Base-by-base conservation (phyloP, 257 asterid species). In the Solanum neorickii region DNA sequence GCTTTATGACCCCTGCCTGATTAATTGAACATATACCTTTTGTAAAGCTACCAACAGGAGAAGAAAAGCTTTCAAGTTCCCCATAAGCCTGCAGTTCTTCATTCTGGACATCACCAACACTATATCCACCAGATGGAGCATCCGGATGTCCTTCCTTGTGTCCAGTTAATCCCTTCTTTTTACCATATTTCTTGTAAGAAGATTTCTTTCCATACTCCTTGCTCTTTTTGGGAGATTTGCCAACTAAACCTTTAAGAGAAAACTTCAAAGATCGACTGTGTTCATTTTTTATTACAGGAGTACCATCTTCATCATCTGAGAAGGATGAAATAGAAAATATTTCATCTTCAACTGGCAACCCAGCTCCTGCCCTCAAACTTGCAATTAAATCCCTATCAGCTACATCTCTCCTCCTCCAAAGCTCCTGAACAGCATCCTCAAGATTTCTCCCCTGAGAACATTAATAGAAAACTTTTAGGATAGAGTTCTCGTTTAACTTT, bases 351-450 rank as follows among this genome's bases (percentile, higher is more conserved):
- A 94, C 92, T n/a, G 99, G 99, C 93, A 97, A 93, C 86, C 99
- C 99, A 92, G 98, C 98, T 87, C 93, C 98, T 59, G 94, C 98
- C 91, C 99, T 94, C 92, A 96, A 91, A 91, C 94, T 94, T 86
- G 94, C 92, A 86, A 95, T 95, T 89, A 95, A 88, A 88, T 96
- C 98, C 93, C 72, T 94, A 86, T 97, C 99, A 88, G 97, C 94
- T 92, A 91, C 98, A 82, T 96, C 98, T 92, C 94, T 96, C 90
- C 98, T 94, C 89, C 87, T 96, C 99, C 99, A 96, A 82, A 97
- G 99, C 95, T 96, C 99, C 93, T 91, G 95, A 89, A 94, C 98
- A 89, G 99, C 98, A 88, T 96, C 99, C 90, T 97, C 99, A 85
- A 91, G 94, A 90, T 90, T 92, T 85, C 92, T 92, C 87, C 95